These are phyloP conservation scores for Cyberlindnera xylosilytica DNA, from an alignment of 805 yeast species.

Conservation along the genomic window DNA sequence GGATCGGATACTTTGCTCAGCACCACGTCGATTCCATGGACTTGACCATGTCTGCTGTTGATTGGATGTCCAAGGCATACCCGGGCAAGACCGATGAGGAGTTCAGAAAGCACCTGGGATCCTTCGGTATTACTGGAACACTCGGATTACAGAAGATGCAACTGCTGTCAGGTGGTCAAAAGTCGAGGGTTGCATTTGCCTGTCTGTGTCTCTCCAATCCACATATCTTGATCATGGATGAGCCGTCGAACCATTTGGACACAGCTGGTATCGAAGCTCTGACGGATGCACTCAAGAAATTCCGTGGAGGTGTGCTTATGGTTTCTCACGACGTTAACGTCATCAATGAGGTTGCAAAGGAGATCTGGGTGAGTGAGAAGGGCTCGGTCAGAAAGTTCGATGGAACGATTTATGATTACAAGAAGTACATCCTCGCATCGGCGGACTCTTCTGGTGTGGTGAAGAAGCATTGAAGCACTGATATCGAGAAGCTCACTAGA, in stretches of 20 bases:
- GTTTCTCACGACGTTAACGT: slow-evolving; percentile 96
- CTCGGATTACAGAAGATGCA: slow-evolving; percentile 89
- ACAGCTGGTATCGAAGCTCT: slow-evolving; percentile 96
- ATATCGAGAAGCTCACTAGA: no score
- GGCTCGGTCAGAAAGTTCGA: slow-evolving; percentile 73
- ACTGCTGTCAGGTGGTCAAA: slow-evolving; percentile 94
- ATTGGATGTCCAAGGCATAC: slow-evolving; percentile 85
- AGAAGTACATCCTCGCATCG: slow-evolving; percentile 73
- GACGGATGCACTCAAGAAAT: slow-evolving; percentile 80
- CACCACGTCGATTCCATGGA: slow-evolving; percentile 99
- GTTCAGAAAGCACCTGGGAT: slow-evolving; percentile 92
- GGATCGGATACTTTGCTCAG: slow-evolving; percentile 97
- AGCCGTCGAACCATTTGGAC: slow-evolving; percentile 98
- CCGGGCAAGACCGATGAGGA: slow-evolving; percentile 97
- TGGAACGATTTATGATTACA: slow-evolving; percentile 86
- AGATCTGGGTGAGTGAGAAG: slow-evolving; percentile 93
- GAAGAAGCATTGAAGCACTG: slow-evolving; percentile 62
- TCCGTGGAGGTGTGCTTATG: slow-evolving; percentile 95
- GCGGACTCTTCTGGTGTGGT: slow-evolving; percentile 91
- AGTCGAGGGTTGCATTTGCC: slow-evolving; percentile 97
- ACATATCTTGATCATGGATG: slow-evolving; percentile 89
- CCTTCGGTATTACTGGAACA: slow-evolving; percentile 95
- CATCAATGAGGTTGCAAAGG: slow-evolving; percentile 84
- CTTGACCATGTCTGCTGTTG: slow-evolving; percentile 75
- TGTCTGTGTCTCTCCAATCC: slow-evolving; percentile 88